phyloP scores from a whole-genome alignment of 345 rosid species.

The Garcia nutans region DNA sequence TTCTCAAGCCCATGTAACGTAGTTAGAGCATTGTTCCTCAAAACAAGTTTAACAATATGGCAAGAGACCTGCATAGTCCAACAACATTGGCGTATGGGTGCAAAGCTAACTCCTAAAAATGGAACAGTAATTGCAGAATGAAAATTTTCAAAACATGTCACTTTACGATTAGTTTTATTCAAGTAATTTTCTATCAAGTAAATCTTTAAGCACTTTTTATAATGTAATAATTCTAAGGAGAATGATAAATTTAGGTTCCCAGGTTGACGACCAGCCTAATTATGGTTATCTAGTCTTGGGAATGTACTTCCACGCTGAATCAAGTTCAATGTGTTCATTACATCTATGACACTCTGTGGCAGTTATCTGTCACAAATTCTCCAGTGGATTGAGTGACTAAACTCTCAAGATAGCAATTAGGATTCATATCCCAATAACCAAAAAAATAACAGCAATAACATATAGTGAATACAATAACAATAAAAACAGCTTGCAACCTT shows the following conservation, averaged over 20 bases:
- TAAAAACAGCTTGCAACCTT: not conserved
- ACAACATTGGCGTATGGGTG: conserved; percentile 36
- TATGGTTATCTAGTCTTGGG: too few species aligned
- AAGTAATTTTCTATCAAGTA: not conserved
- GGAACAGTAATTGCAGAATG: conserved; percentile 9
- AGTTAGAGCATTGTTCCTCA: conserved; percentile 93
- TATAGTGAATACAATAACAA: not conserved
- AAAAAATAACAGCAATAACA: not conserved
- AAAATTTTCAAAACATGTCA: not conserved
- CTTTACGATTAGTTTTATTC: not conserved
- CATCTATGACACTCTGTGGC: not conserved
- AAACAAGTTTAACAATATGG: conserved; percentile 76
- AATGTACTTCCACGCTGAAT: not conserved
- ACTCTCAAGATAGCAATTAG: not conserved
- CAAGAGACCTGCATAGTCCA: conserved; percentile 81
- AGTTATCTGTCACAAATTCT: not conserved
- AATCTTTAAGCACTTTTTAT: not conserved
- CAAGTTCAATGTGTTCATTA: not conserved
- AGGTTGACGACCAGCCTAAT: too few species aligned
- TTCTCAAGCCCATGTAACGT: conserved; percentile 89
- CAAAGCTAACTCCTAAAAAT: conserved; percentile 32
- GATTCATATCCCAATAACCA: not conserved
- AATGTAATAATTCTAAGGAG: not conserved
- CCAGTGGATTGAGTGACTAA: not conserved
- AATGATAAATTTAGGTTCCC: not conserved